Conservation (phyloP, 352 stramenopile species). For the Phytopythium sindhum region DNA sequence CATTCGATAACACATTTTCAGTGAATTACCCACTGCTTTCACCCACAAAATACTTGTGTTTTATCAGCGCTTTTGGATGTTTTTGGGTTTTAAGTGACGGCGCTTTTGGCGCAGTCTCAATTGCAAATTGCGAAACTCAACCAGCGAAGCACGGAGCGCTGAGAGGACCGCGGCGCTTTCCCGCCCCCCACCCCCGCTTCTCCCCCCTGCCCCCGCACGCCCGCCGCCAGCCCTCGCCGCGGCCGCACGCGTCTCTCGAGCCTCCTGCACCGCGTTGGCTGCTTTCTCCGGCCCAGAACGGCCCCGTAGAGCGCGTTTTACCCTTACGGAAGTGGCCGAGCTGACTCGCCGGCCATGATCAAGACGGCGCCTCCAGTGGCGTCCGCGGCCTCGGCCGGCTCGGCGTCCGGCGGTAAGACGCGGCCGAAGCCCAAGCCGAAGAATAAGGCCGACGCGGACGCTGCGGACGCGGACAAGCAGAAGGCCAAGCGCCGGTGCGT, state of each 20-base stretch:
- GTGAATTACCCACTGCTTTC: background rate
- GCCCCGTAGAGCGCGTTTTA: background rate
- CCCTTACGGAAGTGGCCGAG: no score
- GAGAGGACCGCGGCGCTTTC: background rate
- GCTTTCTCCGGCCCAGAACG: background rate
- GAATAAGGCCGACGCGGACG: slow-evolving; percentile 11
- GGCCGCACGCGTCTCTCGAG: background rate
- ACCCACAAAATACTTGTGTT: background rate
- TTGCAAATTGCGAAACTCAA: slow-evolving; percentile 10
- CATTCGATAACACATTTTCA: background rate
- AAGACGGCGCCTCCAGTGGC: background rate
- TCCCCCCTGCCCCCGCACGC: slow-evolving; percentile 17
- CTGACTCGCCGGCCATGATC: no score
- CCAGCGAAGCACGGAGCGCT: slow-evolving; percentile 10
- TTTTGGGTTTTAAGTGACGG: background rate
- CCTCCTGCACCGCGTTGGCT: background rate
- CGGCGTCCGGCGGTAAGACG: slow-evolving; percentile 12
- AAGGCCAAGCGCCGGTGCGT: slow-evolving; percentile 42
- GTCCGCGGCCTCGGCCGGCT: background rate
- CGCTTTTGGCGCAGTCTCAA: background rate
- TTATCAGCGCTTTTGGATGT: background rate
- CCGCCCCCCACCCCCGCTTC: slow-evolving; percentile 5
- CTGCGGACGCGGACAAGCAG: slow-evolving; percentile 21
- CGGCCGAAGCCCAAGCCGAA: slow-evolving; percentile 20
- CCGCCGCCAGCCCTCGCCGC: background rate